These are phyloP conservation scores for Globisporangium heterothallicum DNA, from an alignment of 352 stramenopile genomes.

Conservation along the genomic window DNA sequence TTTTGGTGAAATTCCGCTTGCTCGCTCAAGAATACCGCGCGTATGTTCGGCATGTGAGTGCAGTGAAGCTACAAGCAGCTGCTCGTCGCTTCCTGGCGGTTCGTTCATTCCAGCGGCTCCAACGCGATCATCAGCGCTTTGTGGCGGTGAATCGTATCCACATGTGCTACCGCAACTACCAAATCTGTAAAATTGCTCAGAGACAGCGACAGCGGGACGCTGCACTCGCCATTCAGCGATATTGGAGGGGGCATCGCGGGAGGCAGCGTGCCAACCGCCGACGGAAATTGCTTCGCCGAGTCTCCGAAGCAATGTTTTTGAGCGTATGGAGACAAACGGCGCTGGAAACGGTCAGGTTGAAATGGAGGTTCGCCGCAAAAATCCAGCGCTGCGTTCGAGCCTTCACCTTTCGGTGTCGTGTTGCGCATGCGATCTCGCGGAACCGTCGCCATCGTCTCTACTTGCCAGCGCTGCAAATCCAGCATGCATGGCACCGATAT, in stretches of 20 bases:
- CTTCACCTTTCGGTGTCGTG: conserved; percentile 4
- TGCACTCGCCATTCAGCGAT: conserved; percentile 16
- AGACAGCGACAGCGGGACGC: conserved; percentile 10
- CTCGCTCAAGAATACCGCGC: conserved; percentile 19
- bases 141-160: conserved; percentile 21
- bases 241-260: conserved; percentile 18
- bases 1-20: conserved; percentile 14
- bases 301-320: conserved; percentile 1
- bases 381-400: conserved; percentile 21
- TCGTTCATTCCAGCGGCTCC: conserved; percentile 11
- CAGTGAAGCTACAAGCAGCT: conserved; percentile 18
- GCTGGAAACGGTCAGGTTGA: not conserved
- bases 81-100: conserved; percentile 18
- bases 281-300: conserved; percentile 1
- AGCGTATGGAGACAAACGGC: conserved; percentile 9
- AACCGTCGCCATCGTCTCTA: conserved; percentile 13
- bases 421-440: conserved; percentile 5
- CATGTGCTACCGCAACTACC: conserved; percentile 18
- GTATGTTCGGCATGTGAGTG: conserved; percentile 16
- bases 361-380: not conserved
- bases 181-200: conserved; percentile 18
- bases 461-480: conserved; percentile 17
- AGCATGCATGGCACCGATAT: conserved; percentile 21
- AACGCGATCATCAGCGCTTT: conserved; percentile 7
- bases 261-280: conserved; percentile 7